Percentiles rank a stretch among this genome's conserved stretches.
phyloP scores from a whole-genome alignment of 352 stramenopile species.

The Pythium guiyangense region DNA sequence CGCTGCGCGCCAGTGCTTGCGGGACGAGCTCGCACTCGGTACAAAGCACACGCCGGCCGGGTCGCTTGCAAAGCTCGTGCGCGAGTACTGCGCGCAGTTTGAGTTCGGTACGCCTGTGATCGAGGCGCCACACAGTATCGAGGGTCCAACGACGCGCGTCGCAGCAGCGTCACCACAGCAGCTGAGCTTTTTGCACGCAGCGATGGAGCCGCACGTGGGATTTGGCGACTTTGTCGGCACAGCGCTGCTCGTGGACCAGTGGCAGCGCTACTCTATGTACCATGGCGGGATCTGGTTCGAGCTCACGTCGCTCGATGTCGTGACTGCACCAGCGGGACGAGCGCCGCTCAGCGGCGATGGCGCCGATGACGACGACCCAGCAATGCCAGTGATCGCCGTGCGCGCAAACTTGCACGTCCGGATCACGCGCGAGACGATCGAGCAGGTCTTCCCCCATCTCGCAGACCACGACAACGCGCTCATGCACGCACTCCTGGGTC shows the following conservation, averaged over 20 bases:
- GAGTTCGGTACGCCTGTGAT: slow-evolving; percentile 33
- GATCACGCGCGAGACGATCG: slow-evolving; percentile 42
- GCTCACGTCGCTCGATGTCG: slow-evolving; percentile 35
- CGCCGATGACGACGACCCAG: slow-evolving; percentile 6
- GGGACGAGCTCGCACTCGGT: slow-evolving; percentile 22
- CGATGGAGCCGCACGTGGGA: slow-evolving; percentile 29
- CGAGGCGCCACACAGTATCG: slow-evolving; percentile 3
- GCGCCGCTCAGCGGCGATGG: not conserved
- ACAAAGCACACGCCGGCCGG: slow-evolving; percentile 14
- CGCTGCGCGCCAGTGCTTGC: slow-evolving; percentile 23
- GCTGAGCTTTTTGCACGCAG: slow-evolving; percentile 28
- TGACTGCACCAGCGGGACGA: not conserved
- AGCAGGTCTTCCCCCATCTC: slow-evolving; percentile 45
- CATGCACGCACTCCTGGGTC: slow-evolving; percentile 31
- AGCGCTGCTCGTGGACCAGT: slow-evolving; percentile 37
- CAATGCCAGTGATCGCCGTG: slow-evolving; percentile 22
- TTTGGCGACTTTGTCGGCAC: slow-evolving; percentile 43
- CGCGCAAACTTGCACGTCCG: slow-evolving; percentile 29
- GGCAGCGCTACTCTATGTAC: slow-evolving; percentile 50
- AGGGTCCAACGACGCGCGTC: slow-evolving; percentile 20
- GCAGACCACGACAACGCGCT: slow-evolving; percentile 22
- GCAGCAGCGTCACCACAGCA: slow-evolving; percentile 20
- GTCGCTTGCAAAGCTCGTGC: slow-evolving; percentile 27
- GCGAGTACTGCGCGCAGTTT: slow-evolving; percentile 53
- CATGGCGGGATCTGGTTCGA: slow-evolving; percentile 37